Conservation (phyloP, 2,329 filamentous ascomycete species). For the Sphaerulina musiva region DNA sequence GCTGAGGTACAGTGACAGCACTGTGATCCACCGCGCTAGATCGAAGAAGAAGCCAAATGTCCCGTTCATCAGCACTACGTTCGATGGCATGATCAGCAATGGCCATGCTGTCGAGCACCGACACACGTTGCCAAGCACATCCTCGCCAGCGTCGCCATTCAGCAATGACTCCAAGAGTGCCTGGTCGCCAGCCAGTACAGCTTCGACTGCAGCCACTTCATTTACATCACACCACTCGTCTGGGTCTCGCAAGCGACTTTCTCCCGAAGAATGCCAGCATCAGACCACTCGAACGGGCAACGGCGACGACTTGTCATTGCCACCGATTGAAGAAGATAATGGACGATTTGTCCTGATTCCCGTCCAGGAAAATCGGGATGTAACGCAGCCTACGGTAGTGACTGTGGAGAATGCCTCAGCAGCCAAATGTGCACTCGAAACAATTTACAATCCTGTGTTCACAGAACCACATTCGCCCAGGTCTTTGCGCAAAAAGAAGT, state of each 20-base stretch:
- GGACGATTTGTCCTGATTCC: slow-evolving; percentile 28
- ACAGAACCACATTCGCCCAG: slow-evolving; percentile 50
- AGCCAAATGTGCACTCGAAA: slow-evolving; percentile 81
- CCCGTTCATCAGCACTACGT: slow-evolving; percentile 23
- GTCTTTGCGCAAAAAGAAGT: slow-evolving; percentile 52
- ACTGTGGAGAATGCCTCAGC: slow-evolving; percentile 75
- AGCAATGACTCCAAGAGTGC: slow-evolving; percentile 12
- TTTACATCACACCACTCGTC: slow-evolving; percentile 27
- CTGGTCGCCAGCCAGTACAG: slow-evolving; percentile 29
- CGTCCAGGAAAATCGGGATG: slow-evolving; percentile 26
- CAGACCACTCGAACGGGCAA: slow-evolving; percentile 20
- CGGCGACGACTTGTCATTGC: slow-evolving; percentile 25
- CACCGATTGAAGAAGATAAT: slow-evolving; percentile 32
- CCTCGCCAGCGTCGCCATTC: slow-evolving; percentile 15
- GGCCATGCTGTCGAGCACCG: slow-evolving; percentile 12
- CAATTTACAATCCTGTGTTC: slow-evolving; percentile 68
- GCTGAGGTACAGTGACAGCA: slow-evolving; percentile 12
- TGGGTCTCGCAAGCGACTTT: slow-evolving; percentile 23
- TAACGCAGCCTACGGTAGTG: slow-evolving; percentile 36
- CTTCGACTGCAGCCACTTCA: slow-evolving; percentile 33
- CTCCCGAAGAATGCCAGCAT: slow-evolving; percentile 26
- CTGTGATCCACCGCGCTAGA: slow-evolving; percentile 26
- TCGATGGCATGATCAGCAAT: slow-evolving; percentile 12
- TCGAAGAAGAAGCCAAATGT: slow-evolving; percentile 21
- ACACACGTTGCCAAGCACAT: slow-evolving; percentile 16